Conservation (phyloP, 495 filamentous ascomycete genomes). For the Aspergillus conjunctus region DNA sequence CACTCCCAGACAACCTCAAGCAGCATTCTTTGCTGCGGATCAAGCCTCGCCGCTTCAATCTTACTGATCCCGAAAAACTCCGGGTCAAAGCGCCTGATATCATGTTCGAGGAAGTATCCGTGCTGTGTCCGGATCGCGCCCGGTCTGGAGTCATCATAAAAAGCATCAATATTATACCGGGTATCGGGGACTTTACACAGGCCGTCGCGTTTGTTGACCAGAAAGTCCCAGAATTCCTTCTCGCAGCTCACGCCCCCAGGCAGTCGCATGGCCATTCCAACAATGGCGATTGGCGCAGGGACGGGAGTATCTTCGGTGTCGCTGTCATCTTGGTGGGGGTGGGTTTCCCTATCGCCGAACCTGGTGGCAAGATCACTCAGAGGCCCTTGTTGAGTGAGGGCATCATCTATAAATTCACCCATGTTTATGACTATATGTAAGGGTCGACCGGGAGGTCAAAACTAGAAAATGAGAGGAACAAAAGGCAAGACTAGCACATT, state of each 20-base stretch:
- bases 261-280: constrained; percentile 44
- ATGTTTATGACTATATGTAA: too few species aligned
- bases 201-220: constrained; percentile 37
- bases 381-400: too few species aligned
- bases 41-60: constrained; percentile 12
- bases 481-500: too few species aligned
- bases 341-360: too few species aligned
- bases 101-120: constrained; percentile 54
- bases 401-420: too few species aligned
- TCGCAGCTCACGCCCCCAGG: constrained; percentile 39
- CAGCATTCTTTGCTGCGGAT: constrained; percentile 32
- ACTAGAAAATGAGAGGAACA: too few species aligned
- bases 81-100: constrained; percentile 30
- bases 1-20: constrained; percentile 31
- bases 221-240: constrained; percentile 39
- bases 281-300: constrained; percentile 48
- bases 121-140: constrained; percentile 40
- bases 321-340: too few species aligned
- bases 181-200: constrained; percentile 29
- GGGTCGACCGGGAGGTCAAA: too few species aligned
- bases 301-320: too few species aligned
- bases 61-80: constrained; percentile 22
- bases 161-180: constrained; percentile 38
- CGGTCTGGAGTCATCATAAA: constrained; percentile 19
- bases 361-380: too few species aligned